Conservation (phyloP, 495 filamentous ascomycete genomes). For the Aspergillus saccharolyticus region DNA sequence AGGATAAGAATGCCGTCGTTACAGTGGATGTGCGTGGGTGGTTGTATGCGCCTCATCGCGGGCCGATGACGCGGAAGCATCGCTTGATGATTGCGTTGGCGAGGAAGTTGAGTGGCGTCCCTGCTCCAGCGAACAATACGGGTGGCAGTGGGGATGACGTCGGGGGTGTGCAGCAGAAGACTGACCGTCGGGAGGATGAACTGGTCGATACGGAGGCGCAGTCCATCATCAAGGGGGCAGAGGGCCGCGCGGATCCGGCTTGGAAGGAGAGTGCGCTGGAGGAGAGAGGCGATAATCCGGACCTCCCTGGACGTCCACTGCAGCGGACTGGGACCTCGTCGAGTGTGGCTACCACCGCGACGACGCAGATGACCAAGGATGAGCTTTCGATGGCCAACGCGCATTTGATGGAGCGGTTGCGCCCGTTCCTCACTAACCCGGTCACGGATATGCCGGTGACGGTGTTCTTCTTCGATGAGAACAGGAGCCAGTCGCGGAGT, state of each 20-base stretch:
- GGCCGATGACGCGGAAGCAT: constrained; percentile 84
- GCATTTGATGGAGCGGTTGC: constrained; percentile 78
- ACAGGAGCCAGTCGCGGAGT: constrained; percentile 70
- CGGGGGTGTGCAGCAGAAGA: constrained; percentile 14
- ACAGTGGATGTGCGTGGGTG: constrained; percentile 91
- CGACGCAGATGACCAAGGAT: constrained; percentile 56
- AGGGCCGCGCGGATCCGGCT: constrained; percentile 65
- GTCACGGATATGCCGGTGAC: constrained; percentile 70
- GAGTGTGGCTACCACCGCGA: constrained; percentile 34
- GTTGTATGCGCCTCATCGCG: constrained; percentile 80
- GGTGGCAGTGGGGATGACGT: constrained; percentile 29
- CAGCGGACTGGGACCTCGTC: constrained; percentile 14
- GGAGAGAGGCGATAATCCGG: constrained; percentile 11
- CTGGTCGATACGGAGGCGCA: constrained; percentile 66
- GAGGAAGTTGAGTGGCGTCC: constrained; percentile 77
- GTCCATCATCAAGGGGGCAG: constrained; percentile 64
- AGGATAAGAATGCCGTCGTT: constrained; percentile 76
- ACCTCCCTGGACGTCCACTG: not conserved
- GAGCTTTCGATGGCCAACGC: constrained; percentile 77
- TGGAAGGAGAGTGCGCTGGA: constrained; percentile 38
- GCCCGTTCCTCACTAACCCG: constrained; percentile 83
- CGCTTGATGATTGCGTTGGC: constrained; percentile 79
- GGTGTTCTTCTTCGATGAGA: constrained; percentile 86
- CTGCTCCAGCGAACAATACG: constrained; percentile 48
- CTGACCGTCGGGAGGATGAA: constrained; percentile 49